Evolutionary conservation across 768 basidiomycete genomes (phyloP).

Genomic region (Mycena alexandri): DNA sequence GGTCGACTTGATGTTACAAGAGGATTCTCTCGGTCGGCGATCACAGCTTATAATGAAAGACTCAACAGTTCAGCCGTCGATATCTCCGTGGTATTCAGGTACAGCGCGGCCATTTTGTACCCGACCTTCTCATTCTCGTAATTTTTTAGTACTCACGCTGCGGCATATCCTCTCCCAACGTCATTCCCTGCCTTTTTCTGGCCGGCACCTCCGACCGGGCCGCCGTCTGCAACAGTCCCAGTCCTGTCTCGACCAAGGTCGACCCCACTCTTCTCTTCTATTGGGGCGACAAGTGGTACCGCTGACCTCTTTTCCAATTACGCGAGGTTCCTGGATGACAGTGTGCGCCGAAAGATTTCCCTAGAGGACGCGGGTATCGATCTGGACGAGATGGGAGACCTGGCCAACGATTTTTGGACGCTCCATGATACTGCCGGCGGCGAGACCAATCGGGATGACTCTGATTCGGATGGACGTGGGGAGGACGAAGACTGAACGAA

Average conservation of each 20-base stretch:
- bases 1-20: slow-evolving; percentile 69
- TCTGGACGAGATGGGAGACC: slow-evolving; percentile 68
- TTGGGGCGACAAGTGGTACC: slow-evolving; percentile 57
- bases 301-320: slow-evolving; percentile 62
- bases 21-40: slow-evolving; percentile 61
- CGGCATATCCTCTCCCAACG: slow-evolving; percentile 69
- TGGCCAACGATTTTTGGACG: slow-evolving; percentile 71
- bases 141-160: slow-evolving; percentile 57
- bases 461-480: slow-evolving; percentile 27
- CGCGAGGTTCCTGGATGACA: slow-evolving; percentile 63
- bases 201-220: slow-evolving; percentile 25
- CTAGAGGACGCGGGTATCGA: slow-evolving; percentile 57
- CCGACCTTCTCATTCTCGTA: slow-evolving; percentile 14
- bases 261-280: slow-evolving; percentile 55
- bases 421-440: slow-evolving; percentile 61
- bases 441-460: slow-evolving; percentile 33
- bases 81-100: slow-evolving; percentile 55
- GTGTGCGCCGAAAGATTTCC: slow-evolving; percentile 53
- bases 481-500: slow-evolving; percentile 37
- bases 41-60: slow-evolving; percentile 57
- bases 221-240: slow-evolving; percentile 6
- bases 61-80: slow-evolving; percentile 44
- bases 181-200: slow-evolving; percentile 69
- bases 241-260: slow-evolving; percentile 35
- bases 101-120: slow-evolving; percentile 18